Conservation (phyloP, 495 filamentous ascomycete genomes). For the Neurospora sp. region DNA sequence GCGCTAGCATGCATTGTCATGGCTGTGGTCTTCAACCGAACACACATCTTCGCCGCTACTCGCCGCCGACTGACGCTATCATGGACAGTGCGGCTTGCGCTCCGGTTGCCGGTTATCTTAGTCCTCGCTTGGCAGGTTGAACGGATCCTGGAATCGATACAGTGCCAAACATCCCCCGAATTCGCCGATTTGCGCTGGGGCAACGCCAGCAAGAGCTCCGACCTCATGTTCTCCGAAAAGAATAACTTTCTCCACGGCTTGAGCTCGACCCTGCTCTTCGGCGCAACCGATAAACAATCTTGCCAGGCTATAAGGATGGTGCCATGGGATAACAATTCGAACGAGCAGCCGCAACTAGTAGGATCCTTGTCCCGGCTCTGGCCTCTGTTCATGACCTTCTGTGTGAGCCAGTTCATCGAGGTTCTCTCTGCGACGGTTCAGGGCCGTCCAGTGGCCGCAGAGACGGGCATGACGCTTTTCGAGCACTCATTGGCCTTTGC, state of each 20-base stretch:
- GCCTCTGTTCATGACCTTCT: conserved; percentile 77
- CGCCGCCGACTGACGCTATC: conserved; percentile 61
- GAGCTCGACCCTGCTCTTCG: conserved; percentile 58
- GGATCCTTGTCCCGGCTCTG: conserved; percentile 80
- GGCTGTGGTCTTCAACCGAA: conserved; percentile 81
- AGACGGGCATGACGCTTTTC: conserved; percentile 94
- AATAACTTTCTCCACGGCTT: conserved; percentile 61
- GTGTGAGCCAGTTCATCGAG: conserved; percentile 79
- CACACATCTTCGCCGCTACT: conserved; percentile 85
- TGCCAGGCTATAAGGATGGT: conserved; percentile 67
- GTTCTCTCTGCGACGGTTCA: conserved; percentile 81
- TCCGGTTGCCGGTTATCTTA: conserved; percentile 69
- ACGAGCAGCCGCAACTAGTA: conserved; percentile 33
- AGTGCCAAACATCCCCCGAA: conserved; percentile 80
- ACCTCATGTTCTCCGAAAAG: conserved; percentile 62
- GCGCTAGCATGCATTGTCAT: conserved; percentile 76
- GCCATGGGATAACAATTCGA: conserved; percentile 23
- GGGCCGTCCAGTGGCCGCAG: conserved; percentile 64
- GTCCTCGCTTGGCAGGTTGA: conserved; percentile 61
- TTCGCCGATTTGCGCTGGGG: conserved; percentile 67
- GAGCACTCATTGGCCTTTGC: conserved; percentile 95
- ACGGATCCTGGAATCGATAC: conserved; percentile 68
- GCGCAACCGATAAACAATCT: conserved; percentile 54
- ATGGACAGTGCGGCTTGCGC: conserved; percentile 58
- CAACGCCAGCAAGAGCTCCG: conserved; percentile 50